phyloP scores from a whole-genome alignment of 2,329 filamentous ascomycete genomes.

The Onygenales sp. region DNA sequence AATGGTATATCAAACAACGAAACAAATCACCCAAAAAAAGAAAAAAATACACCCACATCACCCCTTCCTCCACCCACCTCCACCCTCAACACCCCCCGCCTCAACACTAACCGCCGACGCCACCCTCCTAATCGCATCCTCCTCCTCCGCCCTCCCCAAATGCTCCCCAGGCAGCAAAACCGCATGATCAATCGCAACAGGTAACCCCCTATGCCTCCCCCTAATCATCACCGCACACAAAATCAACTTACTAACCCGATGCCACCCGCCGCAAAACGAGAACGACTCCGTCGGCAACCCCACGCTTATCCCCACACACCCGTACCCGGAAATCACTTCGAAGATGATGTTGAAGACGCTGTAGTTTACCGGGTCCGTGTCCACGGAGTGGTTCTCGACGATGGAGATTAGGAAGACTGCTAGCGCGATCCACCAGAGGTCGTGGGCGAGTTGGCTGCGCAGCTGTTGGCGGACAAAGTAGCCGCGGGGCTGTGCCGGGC shows the following conservation, averaged over 20 bases:
- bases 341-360: conserved; percentile 49
- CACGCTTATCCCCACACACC: conserved; percentile 22
- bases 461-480: conserved; percentile 49
- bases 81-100: neutral
- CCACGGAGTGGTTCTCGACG: conserved; percentile 50
- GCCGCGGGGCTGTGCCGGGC: conserved; percentile 24
- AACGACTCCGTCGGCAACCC: conserved; percentile 18
- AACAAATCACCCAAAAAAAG: too few relatives aligned
- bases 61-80: too few relatives aligned
- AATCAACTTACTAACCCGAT: conserved; percentile 42
- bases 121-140: conserved; percentile 21
- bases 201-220: conserved; percentile 45
- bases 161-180: conserved; percentile 30
- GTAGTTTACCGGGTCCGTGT: conserved; percentile 34
- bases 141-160: conserved; percentile 34
- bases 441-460: conserved; percentile 56
- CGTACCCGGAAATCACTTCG: conserved; percentile 23
- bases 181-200: conserved; percentile 43
- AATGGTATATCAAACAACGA: too few relatives aligned
- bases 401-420: conserved; percentile 51
- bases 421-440: conserved; percentile 57
- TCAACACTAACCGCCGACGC: neutral
- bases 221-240: conserved; percentile 46
- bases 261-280: conserved; percentile 34
- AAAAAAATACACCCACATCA: too few relatives aligned